Evolutionary conservation across 495 filamentous ascomycete genomes (phyloP).

Genomic region (Clavariopsis aquatica): DNA sequence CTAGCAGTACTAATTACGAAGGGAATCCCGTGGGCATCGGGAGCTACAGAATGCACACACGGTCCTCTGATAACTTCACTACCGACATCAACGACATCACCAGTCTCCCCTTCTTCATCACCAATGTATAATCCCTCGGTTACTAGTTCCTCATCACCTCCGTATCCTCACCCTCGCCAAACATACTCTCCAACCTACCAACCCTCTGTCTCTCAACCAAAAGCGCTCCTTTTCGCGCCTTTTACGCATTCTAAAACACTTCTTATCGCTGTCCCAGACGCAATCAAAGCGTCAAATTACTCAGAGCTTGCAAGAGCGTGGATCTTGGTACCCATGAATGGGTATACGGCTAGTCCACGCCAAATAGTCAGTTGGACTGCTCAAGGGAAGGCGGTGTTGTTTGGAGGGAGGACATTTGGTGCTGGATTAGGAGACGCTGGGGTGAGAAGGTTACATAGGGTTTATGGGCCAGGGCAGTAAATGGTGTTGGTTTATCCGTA

Average conservation of each 20-base stretch:
- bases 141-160: background rate
- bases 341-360: slow-evolving; percentile 14
- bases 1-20: slow-evolving; percentile 17
- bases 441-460: slow-evolving; percentile 11
- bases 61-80: slow-evolving; percentile 19
- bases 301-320: slow-evolving; percentile 20
- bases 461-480: slow-evolving; percentile 15
- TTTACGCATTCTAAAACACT: slow-evolving; percentile 15
- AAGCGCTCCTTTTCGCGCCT: slow-evolving; percentile 29
- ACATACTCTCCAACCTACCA: background rate
- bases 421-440: background rate
- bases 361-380: slow-evolving; percentile 16
- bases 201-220: background rate
- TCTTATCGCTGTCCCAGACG: slow-evolving; percentile 27
- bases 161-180: background rate
- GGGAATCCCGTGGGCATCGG: slow-evolving; percentile 30
- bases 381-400: slow-evolving; percentile 16
- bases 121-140: background rate
- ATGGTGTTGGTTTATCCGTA: background rate
- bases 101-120: background rate
- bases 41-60: slow-evolving; percentile 15
- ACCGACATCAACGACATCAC: background rate
- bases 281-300: slow-evolving; percentile 5
- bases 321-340: slow-evolving; percentile 16
- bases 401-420: slow-evolving; percentile 15